A percentile compares a stretch with the other conserved stretches of the same genome.
phyloP scores from a whole-genome alignment of 129 eudicot species.

The Logfia minima region DNA sequence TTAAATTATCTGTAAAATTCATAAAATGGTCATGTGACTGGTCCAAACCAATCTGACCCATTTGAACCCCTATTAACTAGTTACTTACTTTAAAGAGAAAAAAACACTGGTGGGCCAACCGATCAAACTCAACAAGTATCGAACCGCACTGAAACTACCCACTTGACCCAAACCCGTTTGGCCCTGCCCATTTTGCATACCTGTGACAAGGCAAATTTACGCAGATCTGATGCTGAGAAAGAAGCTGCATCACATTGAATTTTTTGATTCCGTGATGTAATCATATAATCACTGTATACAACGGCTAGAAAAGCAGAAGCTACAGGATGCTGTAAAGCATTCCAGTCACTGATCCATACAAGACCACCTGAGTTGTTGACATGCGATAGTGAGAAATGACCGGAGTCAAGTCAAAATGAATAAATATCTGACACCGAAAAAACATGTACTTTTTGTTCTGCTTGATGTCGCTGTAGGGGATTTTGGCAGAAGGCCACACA shows the following conservation, averaged over 20 bases:
- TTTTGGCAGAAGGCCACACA: constrained; percentile 92
- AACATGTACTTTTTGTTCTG: constrained; percentile 67
- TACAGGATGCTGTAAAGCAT: constrained; percentile 88
- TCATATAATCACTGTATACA: constrained; percentile 92
- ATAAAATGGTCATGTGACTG: too few species aligned
- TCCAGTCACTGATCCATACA: constrained; percentile 92
- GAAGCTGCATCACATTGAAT: constrained; percentile 58
- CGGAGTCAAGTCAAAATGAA: background rate
- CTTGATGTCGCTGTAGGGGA: constrained; percentile 91
- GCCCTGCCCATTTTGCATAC: constrained; percentile 33
- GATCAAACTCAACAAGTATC: background rate
- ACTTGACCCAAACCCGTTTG: background rate
- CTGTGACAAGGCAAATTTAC: constrained; percentile 88
- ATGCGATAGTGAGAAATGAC: background rate
- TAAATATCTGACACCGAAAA: background rate
- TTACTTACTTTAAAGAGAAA: too few species aligned
- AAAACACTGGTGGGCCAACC: background rate
- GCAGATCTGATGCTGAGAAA: constrained; percentile 63
- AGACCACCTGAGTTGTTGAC: constrained; percentile 58
- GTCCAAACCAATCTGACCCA: too few species aligned
- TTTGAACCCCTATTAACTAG: too few species aligned
- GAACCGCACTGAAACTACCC: background rate
- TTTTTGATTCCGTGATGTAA: constrained; percentile 65
- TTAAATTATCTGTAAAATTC: too few species aligned
- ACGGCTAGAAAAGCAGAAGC: constrained; percentile 90